Conservation (phyloP, 768 basidiomycete species). For the Rhodotorula paludigena region DNA sequence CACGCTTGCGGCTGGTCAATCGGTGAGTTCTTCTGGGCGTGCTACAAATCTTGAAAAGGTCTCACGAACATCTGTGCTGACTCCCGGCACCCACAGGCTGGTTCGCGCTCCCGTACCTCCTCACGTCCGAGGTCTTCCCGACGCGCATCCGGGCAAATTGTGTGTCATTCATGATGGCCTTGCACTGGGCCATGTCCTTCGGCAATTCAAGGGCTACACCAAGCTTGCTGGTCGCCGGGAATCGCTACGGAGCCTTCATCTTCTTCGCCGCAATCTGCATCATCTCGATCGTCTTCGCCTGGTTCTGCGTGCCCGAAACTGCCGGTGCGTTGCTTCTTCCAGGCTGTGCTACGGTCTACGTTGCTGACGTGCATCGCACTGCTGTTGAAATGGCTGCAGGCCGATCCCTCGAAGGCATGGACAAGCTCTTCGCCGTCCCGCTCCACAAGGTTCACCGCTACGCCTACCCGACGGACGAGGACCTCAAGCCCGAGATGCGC, state of each 20-base stretch:
- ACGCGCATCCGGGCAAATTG: conserved; percentile 1
- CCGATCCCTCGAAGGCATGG: conserved; percentile 4
- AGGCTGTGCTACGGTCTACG: too few relatives aligned
- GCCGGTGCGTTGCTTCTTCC: background rate
- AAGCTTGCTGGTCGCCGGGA: conserved; percentile 3
- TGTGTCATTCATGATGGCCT: conserved; percentile 6
- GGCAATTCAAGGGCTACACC: conserved; percentile 1
- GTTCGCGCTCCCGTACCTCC: conserved; percentile 7
- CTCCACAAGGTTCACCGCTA: background rate
- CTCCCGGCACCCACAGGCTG: too few relatives aligned
- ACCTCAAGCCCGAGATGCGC: conserved; percentile 14
- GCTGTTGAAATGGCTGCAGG: too few relatives aligned
- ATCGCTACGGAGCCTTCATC: conserved; percentile 5
- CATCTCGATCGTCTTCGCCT: conserved; percentile 1
- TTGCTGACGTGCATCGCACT: too few relatives aligned
- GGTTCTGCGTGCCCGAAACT: background rate
- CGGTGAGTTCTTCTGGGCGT: too few relatives aligned
- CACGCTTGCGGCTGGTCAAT: conserved; percentile 9
- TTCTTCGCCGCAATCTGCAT: conserved; percentile 1
- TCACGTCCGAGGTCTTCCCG: conserved; percentile 5
- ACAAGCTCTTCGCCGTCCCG: background rate
- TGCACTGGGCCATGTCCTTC: background rate
- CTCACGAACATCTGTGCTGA: too few relatives aligned
- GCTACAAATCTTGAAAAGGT: too few relatives aligned
- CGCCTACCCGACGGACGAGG: conserved; percentile 10